Percentiles rank a stretch among this genome's conserved stretches.
phyloP scores from a whole-genome alignment of 2,329 filamentous ascomycete species.

The Aspergillus sclerotialis region DNA sequence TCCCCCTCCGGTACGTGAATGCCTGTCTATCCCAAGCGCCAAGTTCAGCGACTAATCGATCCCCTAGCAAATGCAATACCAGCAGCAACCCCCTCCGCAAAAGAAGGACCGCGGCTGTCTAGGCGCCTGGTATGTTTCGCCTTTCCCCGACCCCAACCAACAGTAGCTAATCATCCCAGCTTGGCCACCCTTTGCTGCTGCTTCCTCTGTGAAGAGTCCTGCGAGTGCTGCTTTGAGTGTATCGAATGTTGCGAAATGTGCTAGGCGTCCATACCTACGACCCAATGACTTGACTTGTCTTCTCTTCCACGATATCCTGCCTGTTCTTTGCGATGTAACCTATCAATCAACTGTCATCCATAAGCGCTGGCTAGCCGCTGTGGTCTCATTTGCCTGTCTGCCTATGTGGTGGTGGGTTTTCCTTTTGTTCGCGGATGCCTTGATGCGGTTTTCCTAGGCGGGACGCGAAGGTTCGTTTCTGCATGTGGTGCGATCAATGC shows the following conservation, averaged over 20 bases:
- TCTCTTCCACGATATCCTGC: constrained; percentile 16
- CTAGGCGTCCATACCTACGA: too few species aligned
- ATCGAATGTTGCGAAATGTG: constrained; percentile 45
- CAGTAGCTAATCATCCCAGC: constrained; percentile 21
- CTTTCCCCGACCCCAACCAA: constrained; percentile 10
- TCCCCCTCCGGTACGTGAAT: constrained; percentile 3
- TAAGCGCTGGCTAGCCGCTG: too few species aligned
- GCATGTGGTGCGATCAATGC: too few species aligned
- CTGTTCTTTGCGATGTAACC: too few species aligned
- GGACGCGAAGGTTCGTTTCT: too few species aligned
- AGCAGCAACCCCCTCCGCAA: constrained; percentile 42
- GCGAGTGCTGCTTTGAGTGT: constrained; percentile 58
- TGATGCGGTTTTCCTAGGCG: too few species aligned
- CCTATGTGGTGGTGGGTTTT: too few species aligned
- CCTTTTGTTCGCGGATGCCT: too few species aligned
- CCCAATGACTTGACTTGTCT: too few species aligned
- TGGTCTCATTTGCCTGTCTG: too few species aligned
- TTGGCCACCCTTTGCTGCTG: constrained; percentile 55
- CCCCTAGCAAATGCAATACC: constrained; percentile 40
- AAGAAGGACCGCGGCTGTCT: constrained; percentile 48
- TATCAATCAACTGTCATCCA: too few species aligned
- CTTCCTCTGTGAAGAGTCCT: constrained; percentile 58
- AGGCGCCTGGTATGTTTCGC: constrained; percentile 39
- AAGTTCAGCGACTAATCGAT: constrained; percentile 1
- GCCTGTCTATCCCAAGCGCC: not conserved